Evolutionary conservation across 345 rosid species (phyloP), one percentile per base, ranked within the genome.

Genomic region (Cardiospermum halicacabum): DNA sequence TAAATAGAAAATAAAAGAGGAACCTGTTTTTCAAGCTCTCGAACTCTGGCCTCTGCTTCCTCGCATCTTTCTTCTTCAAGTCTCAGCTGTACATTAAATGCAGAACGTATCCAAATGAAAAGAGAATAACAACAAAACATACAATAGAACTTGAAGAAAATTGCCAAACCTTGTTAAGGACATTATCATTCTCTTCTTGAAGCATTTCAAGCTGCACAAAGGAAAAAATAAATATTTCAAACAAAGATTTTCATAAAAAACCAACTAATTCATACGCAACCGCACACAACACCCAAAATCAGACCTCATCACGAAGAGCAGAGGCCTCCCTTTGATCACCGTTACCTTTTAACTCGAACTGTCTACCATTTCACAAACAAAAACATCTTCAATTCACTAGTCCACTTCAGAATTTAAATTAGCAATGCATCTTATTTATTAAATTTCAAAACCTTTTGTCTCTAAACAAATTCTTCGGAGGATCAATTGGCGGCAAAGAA

Each of bases 11-110:
- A 26, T 7, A 58, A 65, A 42, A 53, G n/a, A 67, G 40, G 28
- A 48, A 87, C 99, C 96, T 95, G 99, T 77, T 95, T 95, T 72
- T 89, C 99, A 62, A 95, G 93, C 90, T 95, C 99, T 78, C 77
- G 84, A 24, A 89, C 92, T 72, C 97, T 85, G 54, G 96, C 89
- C 71, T 91, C 97, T 21, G 88, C 89, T 82, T 89, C 97, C 69
- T 87, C 80, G 59, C 90, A 88, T 70, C 68, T 81, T 75, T 88
- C 96, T 80, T 95, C 99, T 81, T 88, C 97, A 53, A 71, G 77
- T 64, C 90, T 84, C 48, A 95, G 96, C 97, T 95, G 96, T 65
- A 69, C 24, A 57, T 32, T 56, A 77, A 57, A 50, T 58, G 47
- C 56, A 69, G 58, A 54, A 71, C 31, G 67, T 22, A 50, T 70